phyloP scores from a whole-genome alignment of 164 flowering plant species.

The Pachysandra terminalis region DNA sequence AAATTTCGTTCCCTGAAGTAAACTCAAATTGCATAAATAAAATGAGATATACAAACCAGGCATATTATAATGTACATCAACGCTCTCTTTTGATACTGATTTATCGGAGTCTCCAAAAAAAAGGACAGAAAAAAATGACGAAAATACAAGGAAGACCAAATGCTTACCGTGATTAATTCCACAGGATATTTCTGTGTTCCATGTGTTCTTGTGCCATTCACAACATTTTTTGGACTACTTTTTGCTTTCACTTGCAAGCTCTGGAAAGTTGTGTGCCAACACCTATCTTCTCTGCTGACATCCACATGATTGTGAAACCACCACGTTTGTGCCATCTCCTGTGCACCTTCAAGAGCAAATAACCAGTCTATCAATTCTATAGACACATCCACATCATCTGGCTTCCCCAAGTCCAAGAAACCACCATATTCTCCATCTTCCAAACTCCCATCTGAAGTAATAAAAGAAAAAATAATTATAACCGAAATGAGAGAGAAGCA shows the following conservation, averaged over 20 bases:
- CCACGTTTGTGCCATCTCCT: constrained; percentile 64
- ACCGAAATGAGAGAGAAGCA: not conserved
- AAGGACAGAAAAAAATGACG: not conserved
- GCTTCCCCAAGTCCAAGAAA: constrained; percentile 60
- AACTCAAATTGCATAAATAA: too few species aligned
- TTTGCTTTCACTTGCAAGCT: constrained; percentile 64
- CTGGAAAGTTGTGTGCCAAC: constrained; percentile 87
- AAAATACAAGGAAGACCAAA: constrained; percentile 6
- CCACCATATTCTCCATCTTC: constrained; percentile 35
- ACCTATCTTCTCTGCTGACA: constrained; percentile 63
- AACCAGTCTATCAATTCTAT: constrained; percentile 87
- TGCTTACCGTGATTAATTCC: constrained; percentile 66
- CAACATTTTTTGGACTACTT: constrained; percentile 41
- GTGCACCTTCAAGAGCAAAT: constrained; percentile 89
- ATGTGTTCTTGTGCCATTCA: constrained; percentile 28
- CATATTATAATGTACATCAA: too few species aligned
- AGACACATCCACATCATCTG: constrained; percentile 84
- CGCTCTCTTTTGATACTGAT: too few species aligned
- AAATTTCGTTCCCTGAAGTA: too few species aligned
- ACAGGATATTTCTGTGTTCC: constrained; percentile 49
- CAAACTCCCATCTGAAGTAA: constrained; percentile 42
- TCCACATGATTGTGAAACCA: constrained; percentile 33
- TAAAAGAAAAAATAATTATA: not conserved
- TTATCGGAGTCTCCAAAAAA: too few species aligned
- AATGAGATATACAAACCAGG: too few species aligned